A percentile compares a stretch with the other conserved stretches of the same genome.
Conservation (phyloP, 2,329 filamentous ascomycete genomes). For the Fusarium sp. region DNA sequence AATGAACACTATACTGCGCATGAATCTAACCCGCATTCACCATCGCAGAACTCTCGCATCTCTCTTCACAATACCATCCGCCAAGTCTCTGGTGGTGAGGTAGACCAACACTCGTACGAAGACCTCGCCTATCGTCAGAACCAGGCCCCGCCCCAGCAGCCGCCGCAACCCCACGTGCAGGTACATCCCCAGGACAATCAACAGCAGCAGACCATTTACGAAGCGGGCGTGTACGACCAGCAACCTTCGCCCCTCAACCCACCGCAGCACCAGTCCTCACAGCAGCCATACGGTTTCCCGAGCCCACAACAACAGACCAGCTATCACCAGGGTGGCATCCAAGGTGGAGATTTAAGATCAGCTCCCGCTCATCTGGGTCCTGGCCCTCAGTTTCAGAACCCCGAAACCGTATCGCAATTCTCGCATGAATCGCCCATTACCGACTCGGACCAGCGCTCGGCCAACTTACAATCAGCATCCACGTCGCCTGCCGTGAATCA, state of each 20-base stretch:
- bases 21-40: slow-evolving; percentile 59
- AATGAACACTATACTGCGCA: slow-evolving; percentile 56
- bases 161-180: slow-evolving; percentile 45
- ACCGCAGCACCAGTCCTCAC: slow-evolving; percentile 30
- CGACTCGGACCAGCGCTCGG: slow-evolving; percentile 63
- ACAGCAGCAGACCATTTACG: slow-evolving; percentile 55
- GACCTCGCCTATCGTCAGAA: slow-evolving; percentile 58
- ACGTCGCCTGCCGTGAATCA: slow-evolving; percentile 61
- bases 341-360: slow-evolving; percentile 54
- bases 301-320: slow-evolving; percentile 54
- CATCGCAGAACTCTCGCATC: slow-evolving; percentile 59
- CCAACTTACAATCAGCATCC: slow-evolving; percentile 61
- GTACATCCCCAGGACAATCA: slow-evolving; percentile 41
- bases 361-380: slow-evolving; percentile 56
- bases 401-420: slow-evolving; percentile 74
- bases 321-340: slow-evolving; percentile 50
- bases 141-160: slow-evolving; percentile 55
- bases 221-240: slow-evolving; percentile 59
- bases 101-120: slow-evolving; percentile 64
- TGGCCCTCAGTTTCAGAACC: slow-evolving; percentile 59
- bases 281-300: slow-evolving; percentile 46
- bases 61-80: slow-evolving; percentile 61
- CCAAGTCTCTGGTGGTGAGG: slow-evolving; percentile 62
- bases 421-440: slow-evolving; percentile 73
- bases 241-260: slow-evolving; percentile 45